Conservation (phyloP, 768 basidiomycete genomes). For the Polyporus arcularius region DNA sequence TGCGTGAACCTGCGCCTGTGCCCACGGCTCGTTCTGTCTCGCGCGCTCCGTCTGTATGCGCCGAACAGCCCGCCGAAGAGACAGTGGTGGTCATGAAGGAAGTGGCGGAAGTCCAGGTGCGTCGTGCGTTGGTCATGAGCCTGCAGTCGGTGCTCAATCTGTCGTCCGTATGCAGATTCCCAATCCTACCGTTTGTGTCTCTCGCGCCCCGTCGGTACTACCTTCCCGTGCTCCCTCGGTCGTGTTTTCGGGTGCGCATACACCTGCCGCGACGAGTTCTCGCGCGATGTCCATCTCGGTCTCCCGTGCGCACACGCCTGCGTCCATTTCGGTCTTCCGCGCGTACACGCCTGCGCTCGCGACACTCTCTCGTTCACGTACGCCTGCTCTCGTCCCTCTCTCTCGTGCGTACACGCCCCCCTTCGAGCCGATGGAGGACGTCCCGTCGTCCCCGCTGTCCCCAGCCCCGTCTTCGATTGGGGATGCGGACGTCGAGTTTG, state of each 20-base stretch:
- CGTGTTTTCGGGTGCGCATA: too few species aligned
- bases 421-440: background rate
- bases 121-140: background rate
- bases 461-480: conserved; percentile 15
- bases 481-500: background rate
- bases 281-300: background rate
- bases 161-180: background rate
- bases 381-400: background rate
- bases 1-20: too few species aligned
- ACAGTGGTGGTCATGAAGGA: background rate
- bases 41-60: too few species aligned
- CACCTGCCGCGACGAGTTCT: too few species aligned
- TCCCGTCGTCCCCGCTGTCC: conserved; percentile 19
- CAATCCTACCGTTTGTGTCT: background rate
- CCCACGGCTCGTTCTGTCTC: too few species aligned
- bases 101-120: background rate
- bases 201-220: too few species aligned
- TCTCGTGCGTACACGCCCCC: conserved; percentile 11
- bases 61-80: background rate
- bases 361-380: background rate
- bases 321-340: too few species aligned
- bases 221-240: too few species aligned
- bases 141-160: background rate
- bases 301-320: background rate
- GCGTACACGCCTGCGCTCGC: background rate